Evolutionary conservation across 805 yeast genomes (phyloP).

Genomic region (Pichia membranifaciens): DNA sequence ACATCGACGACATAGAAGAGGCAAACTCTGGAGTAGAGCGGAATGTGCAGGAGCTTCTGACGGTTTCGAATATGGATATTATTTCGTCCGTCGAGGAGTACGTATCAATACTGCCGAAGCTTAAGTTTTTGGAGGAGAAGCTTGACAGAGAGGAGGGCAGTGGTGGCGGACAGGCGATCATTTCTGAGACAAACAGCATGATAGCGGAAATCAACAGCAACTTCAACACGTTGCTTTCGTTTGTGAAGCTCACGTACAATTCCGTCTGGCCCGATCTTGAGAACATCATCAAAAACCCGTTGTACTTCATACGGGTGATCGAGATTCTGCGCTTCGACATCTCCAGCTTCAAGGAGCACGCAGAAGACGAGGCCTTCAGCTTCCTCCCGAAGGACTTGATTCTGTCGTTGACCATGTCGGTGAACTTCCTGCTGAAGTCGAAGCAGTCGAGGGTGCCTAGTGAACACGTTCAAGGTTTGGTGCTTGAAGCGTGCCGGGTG

Average conservation of each 20-base stretch:
- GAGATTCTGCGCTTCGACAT: constrained; percentile 3
- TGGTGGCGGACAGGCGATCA: constrained; percentile 40
- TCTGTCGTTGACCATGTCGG: constrained; percentile 69
- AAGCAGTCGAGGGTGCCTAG: neutral
- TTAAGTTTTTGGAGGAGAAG: constrained; percentile 21
- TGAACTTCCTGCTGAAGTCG: constrained; percentile 33
- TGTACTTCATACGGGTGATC: constrained; percentile 49
- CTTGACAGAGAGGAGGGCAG: constrained; percentile 14
- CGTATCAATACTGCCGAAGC: constrained; percentile 24
- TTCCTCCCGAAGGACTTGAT: constrained; percentile 59
- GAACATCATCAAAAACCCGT: constrained; percentile 53
- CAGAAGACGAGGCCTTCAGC: constrained; percentile 27
- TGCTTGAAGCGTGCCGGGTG: constrained; percentile 39
- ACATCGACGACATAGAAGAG: neutral
- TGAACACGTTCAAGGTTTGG: neutral
- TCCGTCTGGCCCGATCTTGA: constrained; percentile 69
- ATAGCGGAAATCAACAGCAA: constrained; percentile 5
- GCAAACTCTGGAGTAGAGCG: neutral
- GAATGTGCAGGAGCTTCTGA: constrained; percentile 9
- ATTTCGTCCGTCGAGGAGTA: constrained; percentile 24
- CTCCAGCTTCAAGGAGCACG: neutral
- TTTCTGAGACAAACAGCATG: constrained; percentile 30
- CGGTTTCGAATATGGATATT: constrained; percentile 11
- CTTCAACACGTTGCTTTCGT: constrained; percentile 42
- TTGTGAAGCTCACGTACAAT: constrained; percentile 47